Base-by-base conservation (phyloP, 192 early-diverging fungal genomes). In the Funneliformis geosporum region DNA sequence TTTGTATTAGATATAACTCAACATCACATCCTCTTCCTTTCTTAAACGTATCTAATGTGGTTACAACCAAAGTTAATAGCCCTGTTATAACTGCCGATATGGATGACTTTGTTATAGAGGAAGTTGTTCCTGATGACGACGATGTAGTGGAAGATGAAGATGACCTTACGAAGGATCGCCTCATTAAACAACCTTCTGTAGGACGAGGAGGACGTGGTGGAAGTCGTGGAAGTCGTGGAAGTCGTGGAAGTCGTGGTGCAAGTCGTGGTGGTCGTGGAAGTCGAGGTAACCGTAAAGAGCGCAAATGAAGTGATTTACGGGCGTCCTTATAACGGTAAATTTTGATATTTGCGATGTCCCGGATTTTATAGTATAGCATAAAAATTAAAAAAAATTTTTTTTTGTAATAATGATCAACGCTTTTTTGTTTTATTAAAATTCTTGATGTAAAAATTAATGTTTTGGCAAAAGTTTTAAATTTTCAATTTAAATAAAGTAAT, bases 21-120 rank as follows among this genome's bases (percentile, higher is more conserved):
- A 59, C 76, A 23, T 60, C 83, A 21, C 94, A 95, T 62, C 93
- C 91, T 4, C 85, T 85, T 42, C 90, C 93, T 9, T 87, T 89
- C 75, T 80, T 91, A 33, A 87, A 81, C 46, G 60, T 82, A 11
- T 81, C 78, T 10, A 77, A 73, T 8, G 68, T 69, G 64, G 73
- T 80, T 38, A 80, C 84, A 44, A 81, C 83, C 67, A 67, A 77
- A 62, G 43, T 70, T 7, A 47, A 71, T 50, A 43, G 59, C 46
- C 16, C 75, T 8, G 83, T 74, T 7, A 83, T 71, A 28, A 79
- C 83, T 23, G 87, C 90, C 5, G 91, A 93, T 74, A 80, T 85
- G 8, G 87, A 92, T 43, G 92, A 92, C 21, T 88, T 82, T 25
- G 85, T 88, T n/a, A 90, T 88, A n/a, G 84, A 84, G 23, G 84